These are phyloP conservation scores for Saturnispora mendoncae DNA, from an alignment of 805 yeast species.

Conservation along the genomic window DNA sequence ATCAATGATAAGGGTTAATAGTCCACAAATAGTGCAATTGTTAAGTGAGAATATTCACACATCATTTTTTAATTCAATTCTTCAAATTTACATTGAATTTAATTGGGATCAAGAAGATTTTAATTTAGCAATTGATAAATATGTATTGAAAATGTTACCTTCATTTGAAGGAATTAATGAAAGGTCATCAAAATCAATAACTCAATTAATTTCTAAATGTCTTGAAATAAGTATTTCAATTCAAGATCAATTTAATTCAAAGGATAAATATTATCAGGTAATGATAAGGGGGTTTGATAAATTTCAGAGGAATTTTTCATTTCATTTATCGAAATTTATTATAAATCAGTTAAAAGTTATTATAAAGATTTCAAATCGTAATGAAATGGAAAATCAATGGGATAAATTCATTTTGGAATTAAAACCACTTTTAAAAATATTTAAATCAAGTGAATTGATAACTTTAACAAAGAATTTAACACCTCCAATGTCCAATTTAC, in stretches of 20 bases:
- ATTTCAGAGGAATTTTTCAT: conserved; percentile 1
- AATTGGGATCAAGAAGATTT: conserved; percentile 5
- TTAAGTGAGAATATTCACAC: background rate
- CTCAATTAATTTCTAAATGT: background rate
- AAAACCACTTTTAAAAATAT: background rate
- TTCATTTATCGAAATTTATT: conserved; percentile 5
- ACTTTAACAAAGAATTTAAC: conserved; percentile 2
- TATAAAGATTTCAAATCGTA: background rate
- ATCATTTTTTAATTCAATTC: background rate
- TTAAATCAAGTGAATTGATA: background rate
- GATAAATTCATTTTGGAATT: background rate
- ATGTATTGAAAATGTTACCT: background rate
- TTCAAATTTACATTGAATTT: background rate
- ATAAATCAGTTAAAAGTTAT: background rate
- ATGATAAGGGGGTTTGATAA: background rate
- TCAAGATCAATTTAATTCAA: conserved; percentile 1
- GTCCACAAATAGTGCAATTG: conserved; percentile 4
- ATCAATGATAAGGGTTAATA: background rate
- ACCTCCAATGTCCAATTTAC: background rate
- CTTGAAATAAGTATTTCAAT: background rate
- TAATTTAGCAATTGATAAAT: background rate
- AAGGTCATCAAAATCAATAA: conserved; percentile 2
- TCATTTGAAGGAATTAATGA: conserved; percentile 1
- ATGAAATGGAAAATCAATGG: conserved; percentile 2
- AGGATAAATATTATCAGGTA: background rate